Evolutionary conservation across 352 stramenopile genomes (phyloP), one percentile per base, ranked within the genome.

Genomic region (Globisporangium rhizosaccharum): DNA sequence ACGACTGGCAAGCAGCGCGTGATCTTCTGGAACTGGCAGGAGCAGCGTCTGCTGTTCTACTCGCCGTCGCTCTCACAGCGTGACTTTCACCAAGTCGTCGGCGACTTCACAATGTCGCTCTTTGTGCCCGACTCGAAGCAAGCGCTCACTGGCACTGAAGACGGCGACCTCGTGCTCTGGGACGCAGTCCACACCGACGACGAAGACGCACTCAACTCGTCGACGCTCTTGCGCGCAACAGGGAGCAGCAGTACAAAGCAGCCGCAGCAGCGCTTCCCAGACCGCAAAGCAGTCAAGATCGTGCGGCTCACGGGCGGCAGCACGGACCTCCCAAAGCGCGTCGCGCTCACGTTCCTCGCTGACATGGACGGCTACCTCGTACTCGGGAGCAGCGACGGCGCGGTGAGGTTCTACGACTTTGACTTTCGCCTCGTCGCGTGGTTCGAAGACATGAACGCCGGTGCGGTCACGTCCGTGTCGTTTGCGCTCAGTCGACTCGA

Each of bases 381-480:
- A 37, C 66, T 97, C 23, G 93, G 85, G 10, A 91, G 83, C 12
- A 89, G 75, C 37, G 93, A 98, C 58, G 93, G 92, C 23, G 79
- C 82, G 9, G 88, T 98, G 17, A 83, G 92, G 8, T 96, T 98
- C 66, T 98, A 96, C 63, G 92, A 98, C 72, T 94, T 95, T 67
- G 87, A 94, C 51, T 96, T 97, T 48, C 85, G 92, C 28, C 77
- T 98, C 18, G 78, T 96, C 26, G 87, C 92, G 15, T 98, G 92
- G 90, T 98, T 95, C 56, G 92, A 98, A 66, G 92, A 98, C 57
- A 79, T 98, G 37, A 91, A 94, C 53, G 90, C 90, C 33, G 92
- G 92, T 0, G 68, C 87, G 0, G 75, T 98, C 50, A 91, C 71
- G 7, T 94, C 84, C 36, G 72, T 98, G 17, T 97, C 90, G 15